Base-by-base conservation (phyloP, 352 stramenopile species). In the Pythium diclinum region DNA sequence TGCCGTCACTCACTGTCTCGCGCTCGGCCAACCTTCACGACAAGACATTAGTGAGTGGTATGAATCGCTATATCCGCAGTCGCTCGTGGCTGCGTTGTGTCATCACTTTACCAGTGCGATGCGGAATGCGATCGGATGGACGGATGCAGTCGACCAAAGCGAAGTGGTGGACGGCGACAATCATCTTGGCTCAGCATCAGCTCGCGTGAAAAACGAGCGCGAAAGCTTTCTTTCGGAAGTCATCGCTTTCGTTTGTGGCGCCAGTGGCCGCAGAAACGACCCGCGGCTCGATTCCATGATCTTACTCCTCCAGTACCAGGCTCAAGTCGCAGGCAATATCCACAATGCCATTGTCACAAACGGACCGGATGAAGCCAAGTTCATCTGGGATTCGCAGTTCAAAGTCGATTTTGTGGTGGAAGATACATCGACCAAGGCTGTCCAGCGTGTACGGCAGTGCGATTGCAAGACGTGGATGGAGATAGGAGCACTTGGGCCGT, bases 21-120 rank as follows among this genome's bases (percentile, higher is more conserved):
- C 19, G 34, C 36, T 61, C 10, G 25, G 5, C 16, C 21, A 10
- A 30, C 23, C 25, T 19, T 2, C 7, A 21, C 21, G 36, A 13
- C 46, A 61, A 9, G 38, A n/a, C 14, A 3, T 51, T 0, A 42
- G 40, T 13, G 55, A 1, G 5, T 55, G 33, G 10, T 61, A 68
- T 23, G 49, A 59, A 11, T 34, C 3, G 30, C 80, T 42, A 1
- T 54, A 83, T 2, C 68, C 65, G 0, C 77, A 85, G 44, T 83
- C 75, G 0, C 68, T 83, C 14, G 54, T 17, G 0, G 65, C 59
- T 0, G 73, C 71, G 3, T 61, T 44, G 7, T 52, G 38, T 3
- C 56, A 80, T 30, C 44, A 32, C 33, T 81, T 85, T 49, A 78
- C 75, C 4, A 75, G 69, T n/a, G 59, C 73, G 47, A 67, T 85